Evolutionary conservation across 78 protist genomes (phyloP).

Genomic region (Blattamonas nauphoetae): DNA sequence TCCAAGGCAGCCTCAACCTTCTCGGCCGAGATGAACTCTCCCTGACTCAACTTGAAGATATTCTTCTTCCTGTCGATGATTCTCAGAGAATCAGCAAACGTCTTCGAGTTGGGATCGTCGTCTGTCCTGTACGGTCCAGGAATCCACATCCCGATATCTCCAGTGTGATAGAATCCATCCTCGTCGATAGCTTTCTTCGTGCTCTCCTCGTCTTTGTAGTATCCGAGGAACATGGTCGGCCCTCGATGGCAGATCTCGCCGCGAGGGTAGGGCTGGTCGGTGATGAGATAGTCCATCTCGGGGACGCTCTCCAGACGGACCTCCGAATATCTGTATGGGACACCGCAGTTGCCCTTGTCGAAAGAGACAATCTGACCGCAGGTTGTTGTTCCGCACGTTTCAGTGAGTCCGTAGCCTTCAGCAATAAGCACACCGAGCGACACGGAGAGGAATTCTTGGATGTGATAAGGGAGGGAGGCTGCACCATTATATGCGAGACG

Average conservation of each 20-base stretch:
- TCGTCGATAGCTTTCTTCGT: neutral
- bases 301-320: neutral
- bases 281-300: neutral
- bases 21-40: neutral
- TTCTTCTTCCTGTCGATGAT: neutral
- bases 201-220: constrained; percentile 4
- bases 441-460: neutral
- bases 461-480: neutral
- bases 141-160: constrained; percentile 2
- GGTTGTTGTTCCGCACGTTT: neutral
- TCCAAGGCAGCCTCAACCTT: neutral
- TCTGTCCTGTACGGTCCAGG: neutral
- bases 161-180: constrained; percentile 10
- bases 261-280: neutral
- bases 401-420: constrained; percentile 8
- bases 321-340: neutral
- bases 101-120: neutral
- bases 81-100: neutral
- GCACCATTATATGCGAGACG: neutral
- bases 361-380: neutral
- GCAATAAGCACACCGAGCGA: neutral
- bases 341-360: neutral
- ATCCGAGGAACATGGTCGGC: neutral
- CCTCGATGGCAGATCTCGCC: neutral
- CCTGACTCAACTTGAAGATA: no score